Evolutionary conservation across 306 rosid species (phyloP), one percentile per base, ranked within the genome.

Genomic region (Lablab purpureus): DNA sequence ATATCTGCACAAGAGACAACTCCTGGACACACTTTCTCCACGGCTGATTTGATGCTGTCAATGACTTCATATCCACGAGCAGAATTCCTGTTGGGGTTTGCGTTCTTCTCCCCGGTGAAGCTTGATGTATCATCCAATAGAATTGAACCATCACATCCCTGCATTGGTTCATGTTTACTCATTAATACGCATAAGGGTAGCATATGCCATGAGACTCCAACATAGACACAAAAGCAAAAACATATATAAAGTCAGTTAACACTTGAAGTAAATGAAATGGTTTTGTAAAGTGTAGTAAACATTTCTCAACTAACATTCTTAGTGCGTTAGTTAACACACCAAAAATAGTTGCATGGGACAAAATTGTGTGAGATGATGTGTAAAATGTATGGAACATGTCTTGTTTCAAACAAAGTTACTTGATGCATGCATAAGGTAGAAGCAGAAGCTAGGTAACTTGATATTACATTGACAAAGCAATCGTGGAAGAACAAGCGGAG

Each of bases 61-160:
- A 94, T 63, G 5, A 94, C 95, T 0, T 92, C 85, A 43, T 84
- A 94, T 23, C 99, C 99, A 1, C 99, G 89, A 3, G 85, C 91
- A 0, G 99, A 94, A 82, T 94, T 94, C 17, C 49, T 52, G 28
- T 94, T 94, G 0, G 97, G 97, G 62, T 1, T 80, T 27, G 97
- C 97, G 2, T 84, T 94, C 80, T 94, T 94, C 88, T 94, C 99
- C 7, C 97, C 99, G 0, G 78, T 90, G 72, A 94, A 91, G 76
- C 49, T 94, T 41, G 95, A 83, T 0, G 97, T 89, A 73, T 94
- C 99, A 34, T 94, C 99, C 0, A 94, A 83, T 66, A 94, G 87
- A 77, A 94, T 60, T 2, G 97, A 94, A 2, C 97, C 97, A 58
- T 94, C 99, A 19, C 99, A 94, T 21, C 99, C 99, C 99, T 91